Conservation (phyloP, 257 asterid species). For the Fraxinus americana region DNA sequence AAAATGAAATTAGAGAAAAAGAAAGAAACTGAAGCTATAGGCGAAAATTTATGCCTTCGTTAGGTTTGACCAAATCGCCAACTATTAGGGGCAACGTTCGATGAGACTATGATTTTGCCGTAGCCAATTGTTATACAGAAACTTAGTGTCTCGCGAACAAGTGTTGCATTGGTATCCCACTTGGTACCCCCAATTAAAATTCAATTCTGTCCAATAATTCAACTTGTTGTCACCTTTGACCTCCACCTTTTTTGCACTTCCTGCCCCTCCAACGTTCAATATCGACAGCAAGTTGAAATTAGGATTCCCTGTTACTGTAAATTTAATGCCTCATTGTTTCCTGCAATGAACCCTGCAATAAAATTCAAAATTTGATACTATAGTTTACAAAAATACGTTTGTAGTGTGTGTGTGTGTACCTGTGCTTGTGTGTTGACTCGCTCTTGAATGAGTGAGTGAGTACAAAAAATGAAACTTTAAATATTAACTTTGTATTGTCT, state of each 20-base stretch:
- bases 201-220: conserved; percentile 32
- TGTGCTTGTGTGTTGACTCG: too few relatives aligned
- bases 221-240: conserved; percentile 25
- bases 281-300: conserved; percentile 42
- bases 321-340: conserved; percentile 48
- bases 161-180: conserved; percentile 41
- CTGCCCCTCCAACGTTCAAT: conserved; percentile 53
- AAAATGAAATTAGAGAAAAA: background rate
- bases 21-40: background rate
- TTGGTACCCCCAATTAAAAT: conserved; percentile 44
- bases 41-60: conserved; percentile 37
- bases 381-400: too few relatives aligned
- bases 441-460: too few relatives aligned
- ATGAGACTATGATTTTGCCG: conserved; percentile 29
- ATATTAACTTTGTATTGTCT: too few relatives aligned
- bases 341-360: conserved; percentile 47
- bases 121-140: conserved; percentile 46
- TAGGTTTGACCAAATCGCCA: conserved; percentile 53
- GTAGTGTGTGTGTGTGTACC: too few relatives aligned
- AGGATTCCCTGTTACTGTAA: conserved; percentile 46
- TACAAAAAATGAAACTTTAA: too few relatives aligned
- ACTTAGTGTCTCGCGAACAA: conserved; percentile 32
- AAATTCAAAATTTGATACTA: background rate
- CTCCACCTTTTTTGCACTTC: conserved; percentile 39
- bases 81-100: conserved; percentile 24